phyloP scores from a whole-genome alignment of 1,284 basidiomycete species.

The Boletus semigastroideus region DNA sequence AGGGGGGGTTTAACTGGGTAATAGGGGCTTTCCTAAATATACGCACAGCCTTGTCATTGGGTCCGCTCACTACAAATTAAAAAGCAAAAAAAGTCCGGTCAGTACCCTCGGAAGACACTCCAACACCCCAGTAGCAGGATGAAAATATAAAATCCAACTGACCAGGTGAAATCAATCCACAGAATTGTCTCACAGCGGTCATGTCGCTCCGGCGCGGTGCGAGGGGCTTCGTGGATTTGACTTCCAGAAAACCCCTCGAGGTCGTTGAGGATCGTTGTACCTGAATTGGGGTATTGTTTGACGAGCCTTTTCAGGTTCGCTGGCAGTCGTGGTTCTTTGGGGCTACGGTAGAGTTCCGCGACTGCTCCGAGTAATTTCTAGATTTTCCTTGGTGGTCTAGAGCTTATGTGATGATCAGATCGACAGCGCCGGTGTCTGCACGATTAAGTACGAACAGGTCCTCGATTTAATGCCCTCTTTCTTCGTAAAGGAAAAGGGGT shows the following conservation, averaged over 20 bases:
- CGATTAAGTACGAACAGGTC: background rate
- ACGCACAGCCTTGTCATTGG: background rate
- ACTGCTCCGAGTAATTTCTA: no score
- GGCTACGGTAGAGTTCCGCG: no score
- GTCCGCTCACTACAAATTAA: no score
- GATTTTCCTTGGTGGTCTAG: no score
- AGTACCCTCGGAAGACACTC: background rate
- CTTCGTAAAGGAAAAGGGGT: background rate
- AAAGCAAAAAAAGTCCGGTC: no score
- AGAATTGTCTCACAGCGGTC: background rate
- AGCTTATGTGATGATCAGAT: no score
- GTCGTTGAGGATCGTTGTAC: background rate
- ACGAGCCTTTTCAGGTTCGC: background rate
- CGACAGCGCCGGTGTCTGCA: no score
- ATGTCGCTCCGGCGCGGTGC: background rate
- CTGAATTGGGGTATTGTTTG: background rate
- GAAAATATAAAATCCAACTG: background rate
- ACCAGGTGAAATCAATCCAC: background rate
- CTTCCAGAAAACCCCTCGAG: background rate
- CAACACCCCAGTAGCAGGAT: background rate
- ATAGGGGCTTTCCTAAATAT: no score
- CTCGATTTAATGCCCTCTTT: background rate
- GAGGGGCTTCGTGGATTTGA: background rate
- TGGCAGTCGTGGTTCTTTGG: background rate
- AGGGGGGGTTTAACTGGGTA: no score